Base-by-base conservation (phyloP, 176 grass and related monocot species). In the Tuctoria greenei region DNA sequence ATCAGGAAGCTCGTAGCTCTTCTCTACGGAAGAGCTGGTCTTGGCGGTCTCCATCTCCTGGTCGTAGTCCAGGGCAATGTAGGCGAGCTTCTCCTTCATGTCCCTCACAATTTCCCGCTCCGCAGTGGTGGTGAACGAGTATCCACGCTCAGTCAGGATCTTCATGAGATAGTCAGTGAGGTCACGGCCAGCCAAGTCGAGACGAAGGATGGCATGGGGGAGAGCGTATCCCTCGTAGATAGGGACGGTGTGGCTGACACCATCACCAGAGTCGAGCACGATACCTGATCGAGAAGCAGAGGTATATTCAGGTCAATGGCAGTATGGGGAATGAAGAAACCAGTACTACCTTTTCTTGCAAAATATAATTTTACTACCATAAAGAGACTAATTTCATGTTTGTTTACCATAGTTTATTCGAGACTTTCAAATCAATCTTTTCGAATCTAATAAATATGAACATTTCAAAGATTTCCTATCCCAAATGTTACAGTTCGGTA, bases 91-190 rank as follows among this genome's bases (percentile, higher is more conserved):
- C 79, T 96, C 93, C 82, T 92, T 96, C 87, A 96, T 86, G 79
- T 92, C 93, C 72, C 93, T 85, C n/a, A 92, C 89, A 83, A 96
- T 96, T 90, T 96, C 93, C 46, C 93, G 93, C 82, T 96, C 87
- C 3, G 89, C 90, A 12, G 93, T 88, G 67, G 93, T 96, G 66
- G 89, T 92, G 90, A 96, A 92, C 7, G 93, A 96, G 84, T 92
- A 96, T 25, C 93, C 93, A 46, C 87, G 84, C 79, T 96, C 90
- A 8, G 90, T 96, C 47, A 96, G 82, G 67, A 92, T 90, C 87
- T 96, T 96, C 93, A 96, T 92, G 69, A 96, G 86, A 71, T 86
- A 56, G n/a, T 96, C 90, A 37, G 93, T 96, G 54, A 96, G 87
- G 62, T 96, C 93, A 51, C 89, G 87, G 8, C 93, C 93, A 26